Evolutionary conservation across 495 filamentous ascomycete genomes (phyloP), one percentile per base, ranked within the genome.

Genomic region (Barbatosphaeria neglecta): DNA sequence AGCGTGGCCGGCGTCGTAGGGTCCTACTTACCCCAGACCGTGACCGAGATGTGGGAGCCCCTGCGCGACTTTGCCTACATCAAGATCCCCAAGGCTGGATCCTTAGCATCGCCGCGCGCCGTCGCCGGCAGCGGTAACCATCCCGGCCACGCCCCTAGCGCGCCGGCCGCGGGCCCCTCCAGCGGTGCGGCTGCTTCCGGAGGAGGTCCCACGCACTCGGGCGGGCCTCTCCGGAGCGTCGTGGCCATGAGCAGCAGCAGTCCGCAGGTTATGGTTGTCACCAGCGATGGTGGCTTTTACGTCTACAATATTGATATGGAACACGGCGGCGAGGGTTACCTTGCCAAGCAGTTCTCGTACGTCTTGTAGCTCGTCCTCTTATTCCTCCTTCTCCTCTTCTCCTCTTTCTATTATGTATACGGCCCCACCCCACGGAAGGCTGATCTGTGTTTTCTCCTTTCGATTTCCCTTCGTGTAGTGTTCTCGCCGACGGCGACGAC

Each of bases 41-140:
- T 98, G 5, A 88, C 88, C 19, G 88, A 97, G 65, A 95, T 97
- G 77, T 96, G 87, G 87, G 93, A 98, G 57, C 92, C 92, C 13
- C 74, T 85, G 38, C 77, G 92, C 40, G 93, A 98, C 61, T 97
- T 98, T 65, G 92, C 92, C 1, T 95, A 86, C 75, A 82, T 96
- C 55, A 95, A 90, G 62, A 74, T 98, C 22, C 92, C 92, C n/a
- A 85, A 83, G 56, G 55, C 71, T 18, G 62, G 57, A 23, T 54
- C 56, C 19, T 49, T 53, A 47, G 62, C 48, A 57, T 40, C 57
- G 3, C 62, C 46, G 63, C 67, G 39, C 57, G 50, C 43, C 22
- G 39, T 57, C n/a, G 51, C 57, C 16, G 66, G 49, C 37, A 46
- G 45, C 15, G 52, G 56, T 19, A 49, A 53, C 6, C 3, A 17